Evolutionary conservation across 306 rosid species (phyloP).

Genomic region (Bauhinia variegata): DNA sequence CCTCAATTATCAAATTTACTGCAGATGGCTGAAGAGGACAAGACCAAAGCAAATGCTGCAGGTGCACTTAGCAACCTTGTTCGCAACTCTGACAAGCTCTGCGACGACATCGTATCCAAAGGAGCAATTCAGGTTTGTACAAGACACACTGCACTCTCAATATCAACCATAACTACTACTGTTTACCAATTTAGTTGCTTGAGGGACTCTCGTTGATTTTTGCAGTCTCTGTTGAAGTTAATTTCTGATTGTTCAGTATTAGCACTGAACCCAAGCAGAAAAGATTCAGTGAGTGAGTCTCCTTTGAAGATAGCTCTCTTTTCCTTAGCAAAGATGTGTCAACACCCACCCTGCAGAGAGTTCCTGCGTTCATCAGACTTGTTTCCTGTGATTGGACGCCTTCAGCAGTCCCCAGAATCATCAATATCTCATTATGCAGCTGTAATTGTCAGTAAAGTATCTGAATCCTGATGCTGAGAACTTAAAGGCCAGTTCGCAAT

Average conservation of each 20-base stretch:
- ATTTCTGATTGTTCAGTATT: constrained; percentile 70
- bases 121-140: constrained; percentile 88
- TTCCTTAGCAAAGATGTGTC: constrained; percentile 92
- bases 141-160: constrained; percentile 8
- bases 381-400: constrained; percentile 74
- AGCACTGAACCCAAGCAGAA: constrained; percentile 72
- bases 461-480: constrained; percentile 57
- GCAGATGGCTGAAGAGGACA: constrained; percentile 81
- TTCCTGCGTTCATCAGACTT: constrained; percentile 79
- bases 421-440: constrained; percentile 73
- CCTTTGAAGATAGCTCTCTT: constrained; percentile 93
- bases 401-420: constrained; percentile 79
- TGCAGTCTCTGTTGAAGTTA: constrained; percentile 83
- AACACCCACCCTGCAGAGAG: constrained; percentile 74
- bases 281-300: constrained; percentile 70
- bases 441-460: constrained; percentile 61
- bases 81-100: constrained; percentile 85
- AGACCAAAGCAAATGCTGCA: constrained; percentile 98
- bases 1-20: constrained; percentile 78
- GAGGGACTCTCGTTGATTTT: neutral
- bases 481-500: neutral
- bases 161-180: neutral
- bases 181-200: no score
- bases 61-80: constrained; percentile 97
- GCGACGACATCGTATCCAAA: constrained; percentile 79